Percentiles rank a stretch among this genome's conserved stretches.
phyloP scores from a whole-genome alignment of 352 stramenopile species.

The Phytophthora sansomeana region DNA sequence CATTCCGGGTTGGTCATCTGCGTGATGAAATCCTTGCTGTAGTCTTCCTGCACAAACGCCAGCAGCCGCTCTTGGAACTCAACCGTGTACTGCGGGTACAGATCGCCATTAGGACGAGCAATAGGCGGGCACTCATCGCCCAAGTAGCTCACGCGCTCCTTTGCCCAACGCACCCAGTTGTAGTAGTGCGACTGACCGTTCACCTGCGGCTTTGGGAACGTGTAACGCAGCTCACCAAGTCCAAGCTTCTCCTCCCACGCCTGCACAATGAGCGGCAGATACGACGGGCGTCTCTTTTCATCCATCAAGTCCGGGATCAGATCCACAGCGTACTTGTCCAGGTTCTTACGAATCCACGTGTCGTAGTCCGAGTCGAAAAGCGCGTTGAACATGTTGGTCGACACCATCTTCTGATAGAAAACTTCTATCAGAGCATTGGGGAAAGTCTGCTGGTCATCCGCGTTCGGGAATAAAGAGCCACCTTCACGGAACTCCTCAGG shows the following conservation, averaged over 20 bases:
- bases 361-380: constrained; percentile 63
- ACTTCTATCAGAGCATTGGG: constrained; percentile 67
- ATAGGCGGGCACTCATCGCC: constrained; percentile 52
- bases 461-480: constrained; percentile 58
- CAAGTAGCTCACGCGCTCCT: constrained; percentile 75
- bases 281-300: constrained; percentile 50
- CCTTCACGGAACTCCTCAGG: constrained; percentile 65
- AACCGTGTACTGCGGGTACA: constrained; percentile 83
- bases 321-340: constrained; percentile 63
- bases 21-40: constrained; percentile 56
- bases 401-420: constrained; percentile 55
- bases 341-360: constrained; percentile 63
- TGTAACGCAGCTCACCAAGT: constrained; percentile 63
- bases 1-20: constrained; percentile 66
- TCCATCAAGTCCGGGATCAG: constrained; percentile 49
- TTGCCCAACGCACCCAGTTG: constrained; percentile 83
- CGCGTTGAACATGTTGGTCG: constrained; percentile 67
- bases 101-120: constrained; percentile 50
- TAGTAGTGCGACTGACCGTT: constrained; percentile 76
- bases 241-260: constrained; percentile 71
- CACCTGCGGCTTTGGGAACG: constrained; percentile 61
- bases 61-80: constrained; percentile 66
- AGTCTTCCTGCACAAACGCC: constrained; percentile 68
- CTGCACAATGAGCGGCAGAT: constrained; percentile 61
- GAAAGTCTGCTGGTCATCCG: constrained; percentile 62